A percentile compares a stretch with the other conserved stretches of the same genome.
Evolutionary conservation across 768 basidiomycete species (phyloP).

Genomic region (Lentinus tigrinus): DNA sequence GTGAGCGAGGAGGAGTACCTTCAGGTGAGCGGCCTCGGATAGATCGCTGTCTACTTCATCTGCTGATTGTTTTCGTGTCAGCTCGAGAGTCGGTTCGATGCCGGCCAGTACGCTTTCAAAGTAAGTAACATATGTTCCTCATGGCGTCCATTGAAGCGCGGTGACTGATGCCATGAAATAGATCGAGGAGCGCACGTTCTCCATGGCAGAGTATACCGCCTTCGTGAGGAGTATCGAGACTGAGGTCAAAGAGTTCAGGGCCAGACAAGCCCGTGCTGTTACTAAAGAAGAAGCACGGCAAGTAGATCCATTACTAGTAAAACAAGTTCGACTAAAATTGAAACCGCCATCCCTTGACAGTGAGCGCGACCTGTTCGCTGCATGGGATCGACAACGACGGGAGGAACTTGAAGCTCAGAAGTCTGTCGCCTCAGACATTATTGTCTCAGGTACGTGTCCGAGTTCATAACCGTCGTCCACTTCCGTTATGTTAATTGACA

Average conservation of each 20-base stretch:
- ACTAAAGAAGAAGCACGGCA: conserved; percentile 42
- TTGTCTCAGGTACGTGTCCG: background rate
- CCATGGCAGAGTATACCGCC: conserved; percentile 46
- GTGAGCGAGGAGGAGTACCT: conserved; percentile 49
- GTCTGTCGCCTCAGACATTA: background rate
- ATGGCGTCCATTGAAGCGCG: background rate
- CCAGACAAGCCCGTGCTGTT: conserved; percentile 37
- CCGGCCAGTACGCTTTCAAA: conserved; percentile 52
- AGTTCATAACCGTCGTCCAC: too few relatives aligned
- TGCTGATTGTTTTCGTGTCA: conserved; percentile 18
- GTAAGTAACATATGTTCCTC: conserved; percentile 23
- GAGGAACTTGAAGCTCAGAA: conserved; percentile 3
- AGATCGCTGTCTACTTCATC: background rate
- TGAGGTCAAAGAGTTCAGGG: conserved; percentile 43
- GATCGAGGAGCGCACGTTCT: conserved; percentile 53
- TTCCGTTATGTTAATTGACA: background rate
- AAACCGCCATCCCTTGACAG: background rate
- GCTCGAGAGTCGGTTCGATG: conserved; percentile 52
- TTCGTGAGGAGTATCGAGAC: conserved; percentile 42
- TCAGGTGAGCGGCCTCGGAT: conserved; percentile 34
- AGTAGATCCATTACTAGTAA: background rate
- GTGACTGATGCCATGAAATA: conserved; percentile 19
- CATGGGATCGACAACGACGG: conserved; percentile 12
- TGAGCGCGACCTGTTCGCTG: conserved; percentile 7
- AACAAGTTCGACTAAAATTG: background rate